Evolutionary conservation across 139 green algal genomes (phyloP), one percentile per base, ranked within the genome.

Genomic region (Chlamydomonas incerta): DNA sequence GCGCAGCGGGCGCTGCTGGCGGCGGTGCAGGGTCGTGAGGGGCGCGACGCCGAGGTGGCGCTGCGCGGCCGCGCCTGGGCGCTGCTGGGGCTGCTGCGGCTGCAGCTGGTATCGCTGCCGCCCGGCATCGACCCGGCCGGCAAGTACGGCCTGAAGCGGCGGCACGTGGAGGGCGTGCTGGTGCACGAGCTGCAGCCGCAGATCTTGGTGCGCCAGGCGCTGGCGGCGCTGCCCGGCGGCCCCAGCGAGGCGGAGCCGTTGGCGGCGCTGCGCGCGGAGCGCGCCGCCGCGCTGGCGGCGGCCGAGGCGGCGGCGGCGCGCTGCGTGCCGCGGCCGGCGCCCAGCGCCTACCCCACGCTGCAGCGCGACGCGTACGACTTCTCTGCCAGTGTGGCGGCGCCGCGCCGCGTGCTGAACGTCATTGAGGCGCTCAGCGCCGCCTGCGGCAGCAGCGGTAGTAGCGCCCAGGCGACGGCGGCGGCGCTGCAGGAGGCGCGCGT

Each of bases 71-170:
- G 80, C 3, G 91, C 90, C 18, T 99, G 96, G 97, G 63, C 90
- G 21, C 75, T 97, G 80, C 86, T 99, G 35, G 97, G 96, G 41
- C 60, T 90, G 66, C 33, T 93, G 21, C 91, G 97, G 31, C 87
- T 99, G 72, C 93, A 97, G 52, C 92, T 99, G 46, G 87, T 95
- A 1, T 65, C 88, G n/a, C 91, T 96, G 20, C 87, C 94, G 0
- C 60, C 90, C 18, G 94, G 89, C 14, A 83, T 94, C 0, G 97
- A 99, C 90, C 97, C 97, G 24, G 95, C 96, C 0, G 92, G 88
- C 47, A 94, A 93, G 87, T 92, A 92, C 87, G 83, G 67, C 0
- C 86, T 94, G 62, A 89, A 93, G 79, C 79, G 47, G 55, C 55
- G 24, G 28, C 90, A 92, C 80, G n/a, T 92, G 37, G 82, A 89